A percentile compares a stretch with the other conserved stretches of the same genome.
Conservation (phyloP, 2,329 filamentous ascomycete genomes). For the Fonsecaea erecta region DNA sequence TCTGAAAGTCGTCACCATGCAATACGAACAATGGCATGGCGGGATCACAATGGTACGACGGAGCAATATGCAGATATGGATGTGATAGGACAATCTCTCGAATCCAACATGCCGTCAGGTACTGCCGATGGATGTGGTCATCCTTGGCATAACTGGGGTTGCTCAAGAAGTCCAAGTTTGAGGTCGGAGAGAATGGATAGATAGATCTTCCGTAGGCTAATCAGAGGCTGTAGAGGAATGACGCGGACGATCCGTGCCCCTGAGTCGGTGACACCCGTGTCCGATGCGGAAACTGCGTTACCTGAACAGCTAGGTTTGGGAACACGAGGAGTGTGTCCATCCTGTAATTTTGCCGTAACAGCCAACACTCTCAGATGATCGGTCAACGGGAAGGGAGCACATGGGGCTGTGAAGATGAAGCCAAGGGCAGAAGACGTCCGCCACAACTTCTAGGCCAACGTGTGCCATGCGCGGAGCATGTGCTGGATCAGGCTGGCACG, state of each 20-base stretch:
- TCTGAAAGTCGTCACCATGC: not conserved
- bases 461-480: not conserved
- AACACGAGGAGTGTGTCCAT: not conserved
- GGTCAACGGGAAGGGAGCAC: conserved; percentile 11
- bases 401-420: not conserved
- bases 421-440: not conserved
- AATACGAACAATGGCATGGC: conserved; percentile 1
- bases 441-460: not conserved
- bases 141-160: conserved; percentile 17
- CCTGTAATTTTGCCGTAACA: not conserved
- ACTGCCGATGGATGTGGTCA: conserved; percentile 20
- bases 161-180: not conserved
- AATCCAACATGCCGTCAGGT: not conserved
- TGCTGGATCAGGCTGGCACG: conserved; percentile 9
- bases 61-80: not conserved
- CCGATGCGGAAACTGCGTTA: not conserved
- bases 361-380: not conserved
- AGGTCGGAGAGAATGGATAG: conserved; percentile 5
- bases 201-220: not conserved
- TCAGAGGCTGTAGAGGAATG: not conserved
- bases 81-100: conserved; percentile 1
- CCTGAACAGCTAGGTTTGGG: not conserved
- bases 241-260: not conserved
- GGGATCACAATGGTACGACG: not conserved
- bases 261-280: not conserved